Conservation (phyloP, 169 alveolate species). For the Eimeria sp. region DNA sequence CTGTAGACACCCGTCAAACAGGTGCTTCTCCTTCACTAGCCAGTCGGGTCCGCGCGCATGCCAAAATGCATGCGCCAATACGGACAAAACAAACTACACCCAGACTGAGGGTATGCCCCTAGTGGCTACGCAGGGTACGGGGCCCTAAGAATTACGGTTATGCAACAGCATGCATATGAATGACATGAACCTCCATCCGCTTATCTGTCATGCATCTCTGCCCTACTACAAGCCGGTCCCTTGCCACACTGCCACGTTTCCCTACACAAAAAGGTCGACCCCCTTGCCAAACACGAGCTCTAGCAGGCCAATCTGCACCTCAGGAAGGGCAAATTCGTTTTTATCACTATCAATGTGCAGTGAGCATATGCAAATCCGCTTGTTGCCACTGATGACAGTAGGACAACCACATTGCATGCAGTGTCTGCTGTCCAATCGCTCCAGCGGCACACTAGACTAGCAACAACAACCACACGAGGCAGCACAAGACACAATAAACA, state of each 20-base stretch:
- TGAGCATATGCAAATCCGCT: neutral
- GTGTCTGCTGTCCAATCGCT: constrained; percentile 1
- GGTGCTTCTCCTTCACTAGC: neutral
- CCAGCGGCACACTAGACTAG: neutral
- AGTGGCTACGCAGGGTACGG: neutral
- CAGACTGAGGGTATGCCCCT: neutral
- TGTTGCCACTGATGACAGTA: neutral
- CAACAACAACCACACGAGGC: neutral
- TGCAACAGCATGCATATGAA: neutral
- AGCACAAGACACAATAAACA: neutral
- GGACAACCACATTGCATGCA: neutral
- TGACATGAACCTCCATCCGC: neutral
- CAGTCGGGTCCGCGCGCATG: neutral
- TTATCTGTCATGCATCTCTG: neutral
- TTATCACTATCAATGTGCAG: neutral
- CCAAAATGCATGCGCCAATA: too few relatives aligned
- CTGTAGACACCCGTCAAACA: neutral
- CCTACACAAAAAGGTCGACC: too few relatives aligned
- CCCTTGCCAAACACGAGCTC: neutral
- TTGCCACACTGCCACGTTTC: neutral
- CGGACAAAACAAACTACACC: neutral
- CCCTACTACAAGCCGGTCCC: neutral
- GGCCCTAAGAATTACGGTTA: neutral
- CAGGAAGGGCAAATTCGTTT: neutral
- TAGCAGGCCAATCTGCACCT: neutral